Conservation (phyloP, 2,329 filamentous ascomycete genomes). For the Ilyonectria robusta region DNA sequence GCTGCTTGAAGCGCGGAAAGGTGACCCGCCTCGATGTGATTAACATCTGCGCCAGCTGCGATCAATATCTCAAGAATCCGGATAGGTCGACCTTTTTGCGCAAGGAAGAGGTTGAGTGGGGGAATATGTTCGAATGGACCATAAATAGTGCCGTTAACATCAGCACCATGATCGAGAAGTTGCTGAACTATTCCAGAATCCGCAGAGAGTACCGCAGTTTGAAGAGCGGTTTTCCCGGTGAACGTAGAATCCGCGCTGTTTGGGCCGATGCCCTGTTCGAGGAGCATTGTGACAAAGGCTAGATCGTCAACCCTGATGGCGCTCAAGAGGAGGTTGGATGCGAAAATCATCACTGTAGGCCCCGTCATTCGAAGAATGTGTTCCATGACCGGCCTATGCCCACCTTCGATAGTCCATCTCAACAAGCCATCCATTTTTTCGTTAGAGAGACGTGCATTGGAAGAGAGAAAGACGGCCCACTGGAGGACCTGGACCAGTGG, state of each 20-base stretch:
- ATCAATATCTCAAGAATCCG: not conserved
- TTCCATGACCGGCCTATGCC: not conserved
- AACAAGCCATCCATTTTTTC: not conserved
- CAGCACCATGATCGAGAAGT: not conserved
- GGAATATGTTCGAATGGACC: not conserved
- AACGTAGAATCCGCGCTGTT: not conserved
- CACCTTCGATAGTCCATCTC: not conserved
- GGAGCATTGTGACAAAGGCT: not conserved
- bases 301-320: not conserved
- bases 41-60: not conserved
- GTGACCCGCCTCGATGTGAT: accelerated
- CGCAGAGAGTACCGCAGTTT: not conserved
- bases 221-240: not conserved
- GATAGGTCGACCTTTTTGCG: accelerated
- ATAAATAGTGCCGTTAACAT: not conserved
- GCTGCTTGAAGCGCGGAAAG: not conserved
- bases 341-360: not conserved
- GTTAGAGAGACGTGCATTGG: not conserved
- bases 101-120: not conserved
- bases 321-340: not conserved
- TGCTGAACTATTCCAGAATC: not conserved
- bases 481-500: not conserved
- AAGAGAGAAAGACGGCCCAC: not conserved
- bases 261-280: not conserved
- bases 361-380: not conserved